phyloP scores from a whole-genome alignment of 495 filamentous ascomycete genomes.

The Chaetomium fimeti region DNA sequence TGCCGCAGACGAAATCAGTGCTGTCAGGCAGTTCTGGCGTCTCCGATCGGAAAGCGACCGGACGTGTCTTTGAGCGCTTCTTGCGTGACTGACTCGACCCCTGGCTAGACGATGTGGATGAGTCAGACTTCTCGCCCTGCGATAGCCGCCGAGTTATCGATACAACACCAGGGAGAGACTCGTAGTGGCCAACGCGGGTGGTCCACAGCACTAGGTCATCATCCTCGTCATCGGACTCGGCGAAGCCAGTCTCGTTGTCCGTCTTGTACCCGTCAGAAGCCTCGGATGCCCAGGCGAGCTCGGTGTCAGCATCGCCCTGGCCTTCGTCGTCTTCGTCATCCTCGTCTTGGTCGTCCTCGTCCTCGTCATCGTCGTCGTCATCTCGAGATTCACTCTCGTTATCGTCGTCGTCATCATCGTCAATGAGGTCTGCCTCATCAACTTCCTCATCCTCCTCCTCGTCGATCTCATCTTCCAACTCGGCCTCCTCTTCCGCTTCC shows the following conservation, averaged over 20 bases:
- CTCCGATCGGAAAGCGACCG: slow-evolving; percentile 58
- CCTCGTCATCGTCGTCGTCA: slow-evolving; percentile 33
- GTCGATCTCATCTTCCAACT: slow-evolving; percentile 67
- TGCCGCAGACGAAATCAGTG: slow-evolving; percentile 97
- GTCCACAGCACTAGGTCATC: slow-evolving; percentile 83
- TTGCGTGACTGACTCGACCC: slow-evolving; percentile 23
- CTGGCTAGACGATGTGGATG: slow-evolving; percentile 36
- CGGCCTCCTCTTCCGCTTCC: slow-evolving; percentile 85
- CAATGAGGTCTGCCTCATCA: slow-evolving; percentile 48
- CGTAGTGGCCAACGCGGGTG: slow-evolving; percentile 54
- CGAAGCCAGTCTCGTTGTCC: slow-evolving; percentile 94
- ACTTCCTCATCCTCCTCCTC: slow-evolving; percentile 57
- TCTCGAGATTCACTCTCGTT: slow-evolving; percentile 56
- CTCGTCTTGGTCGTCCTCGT: slow-evolving; percentile 40
- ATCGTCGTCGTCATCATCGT: slow-evolving; percentile 46
- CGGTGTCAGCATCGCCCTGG: slow-evolving; percentile 46
- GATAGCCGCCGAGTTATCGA: slow-evolving; percentile 44
- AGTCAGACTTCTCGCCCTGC: slow-evolving; percentile 43
- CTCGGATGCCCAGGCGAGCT: slow-evolving; percentile 66
- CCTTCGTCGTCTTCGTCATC: slow-evolving; percentile 44
- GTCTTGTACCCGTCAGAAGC: slow-evolving; percentile 80
- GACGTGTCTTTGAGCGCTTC: slow-evolving; percentile 40
- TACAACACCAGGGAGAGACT: slow-evolving; percentile 38
- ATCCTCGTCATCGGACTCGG: slow-evolving; percentile 82
- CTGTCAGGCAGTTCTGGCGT: slow-evolving; percentile 90